Percentiles rank a stretch among this genome's conserved stretches.
These are phyloP conservation scores for Calonectria pteridis DNA, from an alignment of 2,329 filamentous ascomycete species.

Conservation along the genomic window DNA sequence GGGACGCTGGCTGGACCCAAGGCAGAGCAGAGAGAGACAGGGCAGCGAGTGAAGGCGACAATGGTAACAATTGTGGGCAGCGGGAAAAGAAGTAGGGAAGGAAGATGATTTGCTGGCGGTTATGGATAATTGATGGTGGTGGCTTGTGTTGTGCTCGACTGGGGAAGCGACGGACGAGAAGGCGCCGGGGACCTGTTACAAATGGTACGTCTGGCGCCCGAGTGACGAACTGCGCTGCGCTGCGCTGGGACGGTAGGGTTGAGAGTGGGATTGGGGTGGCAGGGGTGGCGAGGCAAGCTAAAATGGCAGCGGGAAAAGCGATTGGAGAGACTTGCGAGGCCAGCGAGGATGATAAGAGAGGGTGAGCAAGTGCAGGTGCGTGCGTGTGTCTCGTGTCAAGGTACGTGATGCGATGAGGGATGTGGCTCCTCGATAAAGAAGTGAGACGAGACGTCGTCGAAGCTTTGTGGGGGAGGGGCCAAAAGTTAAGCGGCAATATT, in stretches of 20 bases:
- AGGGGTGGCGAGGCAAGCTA: conserved; percentile 13
- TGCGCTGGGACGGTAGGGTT: conserved; percentile 12
- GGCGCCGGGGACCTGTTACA: conserved; percentile 17
- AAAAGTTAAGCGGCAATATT: conserved; percentile 11
- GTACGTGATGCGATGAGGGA: conserved; percentile 1
- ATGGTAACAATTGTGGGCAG: conserved; percentile 10
- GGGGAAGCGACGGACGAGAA: conserved; percentile 7
- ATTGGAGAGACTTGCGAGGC: conserved; percentile 20
- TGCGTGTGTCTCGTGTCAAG: conserved; percentile 3
- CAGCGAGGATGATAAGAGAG: conserved; percentile 13
- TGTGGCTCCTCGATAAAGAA: conserved; percentile 4
- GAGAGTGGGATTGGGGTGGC: conserved; percentile 19
- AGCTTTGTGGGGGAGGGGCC: conserved; percentile 20
- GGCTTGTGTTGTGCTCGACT: conserved; percentile 14
- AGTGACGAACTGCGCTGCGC: conserved; percentile 22
- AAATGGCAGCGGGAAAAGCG: conserved; percentile 7
- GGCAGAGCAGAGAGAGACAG: conserved; percentile 7
- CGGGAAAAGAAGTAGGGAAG: not conserved
- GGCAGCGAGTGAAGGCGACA: not conserved
- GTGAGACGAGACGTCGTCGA: not conserved
- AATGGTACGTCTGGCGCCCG: conserved; percentile 16
- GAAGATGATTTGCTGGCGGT: conserved; percentile 1
- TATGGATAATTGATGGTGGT: not conserved
- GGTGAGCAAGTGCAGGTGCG: conserved; percentile 7
- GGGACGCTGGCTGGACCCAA: conserved; percentile 19